Evolutionary conservation across 2,329 filamentous ascomycete species (phyloP), one percentile per base, ranked within the genome.

Genomic region (Ceratocystiopsis minuta): DNA sequence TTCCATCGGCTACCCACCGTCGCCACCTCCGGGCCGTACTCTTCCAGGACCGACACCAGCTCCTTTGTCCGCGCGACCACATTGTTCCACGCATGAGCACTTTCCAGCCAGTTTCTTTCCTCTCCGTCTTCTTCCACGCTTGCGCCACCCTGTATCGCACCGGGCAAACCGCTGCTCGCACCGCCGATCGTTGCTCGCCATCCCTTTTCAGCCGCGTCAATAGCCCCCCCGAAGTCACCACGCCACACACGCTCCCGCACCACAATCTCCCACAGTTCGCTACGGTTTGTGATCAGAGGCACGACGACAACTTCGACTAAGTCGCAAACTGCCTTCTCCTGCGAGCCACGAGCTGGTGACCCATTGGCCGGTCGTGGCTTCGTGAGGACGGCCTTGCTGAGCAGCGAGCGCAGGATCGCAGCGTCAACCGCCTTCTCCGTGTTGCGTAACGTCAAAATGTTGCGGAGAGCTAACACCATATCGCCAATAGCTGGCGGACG

Each of bases 181-280:
- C 47, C 52, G 49, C 64, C 50, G 0, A 70, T 64, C 0, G 79
- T 72, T 0, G 80, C 75, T 2, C 90, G 72, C 87, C 88, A 98
- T 0, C 80, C 84, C 55, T 88, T 87, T 60, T 96, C 90, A 28
- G 87, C 75, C 1, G 83, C 84, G 6, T 86, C 80, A 2, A 96
- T 66, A 5, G 87, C 83, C 2, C 76, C 77, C 0, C 64, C 60
- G 2, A 79, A 81, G 41, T 82, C 79, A 3, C 72, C 61, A 9
- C 76, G 71, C 75, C 85, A 95, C 14, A 78, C 65, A 5, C 83
- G 75, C 15, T 92, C 64, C 6, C 76, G 74, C 0, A 78, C 70
- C 0, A 92, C 66, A 0, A 92, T 62, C 2, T 70, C 66, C 85
- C 87, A 96, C 1, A 94, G 72, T 20, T 77, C 71, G 0, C 78